Conservation (phyloP, 1,284 basidiomycete genomes). For the Sparassis latifolia region DNA sequence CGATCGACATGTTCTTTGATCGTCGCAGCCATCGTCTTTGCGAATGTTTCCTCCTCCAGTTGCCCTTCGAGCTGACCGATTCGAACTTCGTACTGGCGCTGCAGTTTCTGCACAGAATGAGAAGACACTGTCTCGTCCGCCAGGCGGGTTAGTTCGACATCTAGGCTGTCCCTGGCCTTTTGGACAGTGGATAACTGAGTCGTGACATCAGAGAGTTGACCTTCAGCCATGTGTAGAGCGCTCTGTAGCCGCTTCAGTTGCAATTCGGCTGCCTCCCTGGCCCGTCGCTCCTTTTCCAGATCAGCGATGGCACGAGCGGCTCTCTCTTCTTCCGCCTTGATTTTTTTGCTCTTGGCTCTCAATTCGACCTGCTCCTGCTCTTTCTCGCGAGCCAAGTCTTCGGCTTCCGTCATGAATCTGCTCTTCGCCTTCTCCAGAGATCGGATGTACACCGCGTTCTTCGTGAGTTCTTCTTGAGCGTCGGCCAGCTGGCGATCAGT, state of each 20-base stretch:
- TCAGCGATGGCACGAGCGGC: constrained; percentile 48
- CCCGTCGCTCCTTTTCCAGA: constrained; percentile 58
- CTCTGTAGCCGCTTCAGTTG: constrained; percentile 51
- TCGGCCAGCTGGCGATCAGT: constrained; percentile 90
- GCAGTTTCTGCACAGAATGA: constrained; percentile 50
- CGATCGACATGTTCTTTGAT: constrained; percentile 61
- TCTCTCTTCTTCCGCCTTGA: constrained; percentile 53
- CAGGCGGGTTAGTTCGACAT: constrained; percentile 62
- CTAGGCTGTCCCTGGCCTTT: constrained; percentile 61
- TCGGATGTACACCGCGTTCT: constrained; percentile 70
- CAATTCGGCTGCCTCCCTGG: constrained; percentile 59
- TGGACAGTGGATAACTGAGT: constrained; percentile 47
- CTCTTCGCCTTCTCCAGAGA: constrained; percentile 80
- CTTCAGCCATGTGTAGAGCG: constrained; percentile 48
- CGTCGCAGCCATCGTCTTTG: constrained; percentile 42
- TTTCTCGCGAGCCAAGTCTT: constrained; percentile 76
- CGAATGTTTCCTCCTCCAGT: constrained; percentile 49
- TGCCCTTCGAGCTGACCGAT: constrained; percentile 63
- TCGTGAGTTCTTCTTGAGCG: constrained; percentile 71
- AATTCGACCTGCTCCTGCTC: constrained; percentile 69
- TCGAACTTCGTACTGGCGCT: constrained; percentile 60
- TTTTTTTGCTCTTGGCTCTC: constrained; percentile 61
- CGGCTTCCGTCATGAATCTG: constrained; percentile 75
- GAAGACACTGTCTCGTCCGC: constrained; percentile 54
- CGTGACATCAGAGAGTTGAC: constrained; percentile 46